phyloP scores from a whole-genome alignment of 441 rosid genomes.

The Mallotus repandus region DNA sequence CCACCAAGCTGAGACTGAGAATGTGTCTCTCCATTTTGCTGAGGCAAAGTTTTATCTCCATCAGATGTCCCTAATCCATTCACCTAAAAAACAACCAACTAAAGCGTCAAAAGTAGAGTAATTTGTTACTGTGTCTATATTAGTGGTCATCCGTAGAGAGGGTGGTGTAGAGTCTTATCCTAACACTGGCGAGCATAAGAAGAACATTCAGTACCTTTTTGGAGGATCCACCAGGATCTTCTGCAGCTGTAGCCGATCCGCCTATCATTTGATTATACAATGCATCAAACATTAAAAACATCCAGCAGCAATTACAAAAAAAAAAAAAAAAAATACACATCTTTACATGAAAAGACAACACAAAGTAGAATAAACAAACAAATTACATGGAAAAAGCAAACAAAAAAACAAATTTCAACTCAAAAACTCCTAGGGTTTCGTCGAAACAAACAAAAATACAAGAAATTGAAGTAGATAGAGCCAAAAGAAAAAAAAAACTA shows the following conservation, averaged over 20 bases:
- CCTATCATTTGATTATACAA: constrained; percentile 36
- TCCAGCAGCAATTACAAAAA: too few relatives aligned
- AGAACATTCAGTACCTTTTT: constrained; percentile 45
- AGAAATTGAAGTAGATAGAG: neutral
- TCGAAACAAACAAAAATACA: neutral
- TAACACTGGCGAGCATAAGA: neutral
- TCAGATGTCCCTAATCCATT: constrained; percentile 41
- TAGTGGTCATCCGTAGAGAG: too few relatives aligned
- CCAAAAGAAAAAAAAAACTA: neutral
- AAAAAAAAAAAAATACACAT: too few relatives aligned
- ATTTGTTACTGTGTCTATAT: too few relatives aligned
- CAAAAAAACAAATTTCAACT: too few relatives aligned
- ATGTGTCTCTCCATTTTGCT: constrained; percentile 29
- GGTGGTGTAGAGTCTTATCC: neutral
- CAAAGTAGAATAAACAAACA: neutral
- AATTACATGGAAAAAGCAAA: neutral
- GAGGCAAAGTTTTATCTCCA: constrained; percentile 36
- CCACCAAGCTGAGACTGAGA: constrained; percentile 30
- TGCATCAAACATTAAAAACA: neutral
- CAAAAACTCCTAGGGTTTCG: neutral
- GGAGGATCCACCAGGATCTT: constrained; percentile 59
- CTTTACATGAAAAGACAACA: too few relatives aligned
- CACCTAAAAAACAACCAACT: constrained; percentile 43
- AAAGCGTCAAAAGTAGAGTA: neutral
- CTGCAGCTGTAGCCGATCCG: constrained; percentile 46